Base-by-base conservation (phyloP, 164 flowering plant species). In the Vitis rupestris region DNA sequence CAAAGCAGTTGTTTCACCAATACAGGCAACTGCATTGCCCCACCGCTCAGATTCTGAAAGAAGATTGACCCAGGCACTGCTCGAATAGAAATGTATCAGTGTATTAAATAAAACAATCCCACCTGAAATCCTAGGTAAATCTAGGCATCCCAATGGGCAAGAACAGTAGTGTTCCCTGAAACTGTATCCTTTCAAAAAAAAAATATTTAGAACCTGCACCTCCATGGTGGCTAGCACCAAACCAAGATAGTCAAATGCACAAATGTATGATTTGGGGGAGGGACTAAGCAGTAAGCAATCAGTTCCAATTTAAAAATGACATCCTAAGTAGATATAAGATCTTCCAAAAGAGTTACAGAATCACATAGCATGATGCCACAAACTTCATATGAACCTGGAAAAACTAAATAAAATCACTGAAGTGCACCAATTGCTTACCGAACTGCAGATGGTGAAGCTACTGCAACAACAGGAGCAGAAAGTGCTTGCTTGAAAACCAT, bases 371-470 rank as follows among this genome's bases (percentile, higher is more conserved):
- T 9, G 61, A 31, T 31, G 44, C 44, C 44, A 31, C 44, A 31
- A 59, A 59, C 61, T 59, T 10, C 6, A 10, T 14, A 23, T 23
- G 9, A 37, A 10, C 10, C 9, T 16, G 30, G 13, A 62, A 16
- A 16, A 19, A 57, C 48, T 12, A 12, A 59, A 44, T 6, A 10
- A 58, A 57, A 6, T 23, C 6, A 56, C 19, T 17, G 23, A 68
- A 13, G 23, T 37, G 27, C 27, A 65, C 15, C 49, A 60, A 50
- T 6, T 23, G 48, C 74, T 65, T 73, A 90, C 99, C 85, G 75
- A 72, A 93, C 63, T 55, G 98, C 90, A 66, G 98, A 95, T 76
- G 99, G 98, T 30, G 99, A 95, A 67, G 97, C 98, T 54, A 92
- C 90, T 10, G 98, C 83, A 70, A 93, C 80, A 75, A 95, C 98